Evolutionary conservation across 495 filamentous ascomycete genomes (phyloP), one percentile per base, ranked within the genome.

Genomic region (Jackrogersella minutella): DNA sequence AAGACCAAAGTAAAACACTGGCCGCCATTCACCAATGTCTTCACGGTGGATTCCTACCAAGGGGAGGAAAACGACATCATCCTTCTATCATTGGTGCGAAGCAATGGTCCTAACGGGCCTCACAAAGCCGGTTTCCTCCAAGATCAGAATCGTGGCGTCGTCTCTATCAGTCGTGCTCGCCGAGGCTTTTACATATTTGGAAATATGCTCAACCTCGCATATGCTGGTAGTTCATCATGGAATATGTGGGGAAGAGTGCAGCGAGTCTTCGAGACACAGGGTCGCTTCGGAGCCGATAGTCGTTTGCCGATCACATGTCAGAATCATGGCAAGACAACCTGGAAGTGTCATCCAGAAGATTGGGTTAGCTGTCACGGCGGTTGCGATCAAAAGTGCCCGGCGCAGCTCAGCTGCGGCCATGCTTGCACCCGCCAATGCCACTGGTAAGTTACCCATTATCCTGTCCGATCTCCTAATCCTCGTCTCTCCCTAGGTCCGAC

Each of bases 1-100:
- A 84, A 76, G 40, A 75, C 62, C 16, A 80, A 87, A 43, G 62
- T 73, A 0, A 81, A 84, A 46, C 77, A 92, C 1, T 71, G 75
- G 58, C 78, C 76, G 5, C 52, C 66, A 0, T 72, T 75, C 31
- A 83, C 90, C 68, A 93, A 91, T 21, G 87, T 97, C 1, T 83
- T 81, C 36, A 97, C 95, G 0, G 91, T 98, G 0, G 95, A 98
- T 70, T 93, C 91, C 0, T 97, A 94, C 73, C 95, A 98, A 72
- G 94, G 94, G 24, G 93, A 97, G 72, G 93, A 98, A 68, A 97
- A 97, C 67, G 91, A 92, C 16, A 80, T 97, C 33, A 78, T 97
- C 14, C 67, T 98, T 3, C 80, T 97, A 1, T 97, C 93, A 0
- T 78, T 97, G 0, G 94, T 97, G 9, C 83, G 95, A 43, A 93